Evolutionary conservation across 2,329 filamentous ascomycete genomes (phyloP), one percentile per base, ranked within the genome.

Genomic region (Aspergillus phoenicis): DNA sequence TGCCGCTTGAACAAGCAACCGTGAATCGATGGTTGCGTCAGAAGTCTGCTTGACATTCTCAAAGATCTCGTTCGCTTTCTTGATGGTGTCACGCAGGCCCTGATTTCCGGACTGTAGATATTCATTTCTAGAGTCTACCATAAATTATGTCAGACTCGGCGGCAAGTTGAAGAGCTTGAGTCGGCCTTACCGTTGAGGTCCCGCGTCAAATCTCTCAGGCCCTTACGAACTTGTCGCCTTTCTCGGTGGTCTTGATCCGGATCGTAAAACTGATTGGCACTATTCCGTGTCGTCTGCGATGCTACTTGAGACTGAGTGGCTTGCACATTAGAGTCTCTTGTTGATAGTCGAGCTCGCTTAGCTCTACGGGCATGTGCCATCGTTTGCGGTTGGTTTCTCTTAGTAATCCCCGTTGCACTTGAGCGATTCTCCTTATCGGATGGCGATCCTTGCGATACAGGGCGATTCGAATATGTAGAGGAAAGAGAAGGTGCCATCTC

Each of bases 21-120:
- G 87, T 0, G 94, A 93, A 73, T 99, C 95, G 62, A 96, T 89
- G 0, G 90, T 91, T 0, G 95, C 95, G 74, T 98, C 95, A 2
- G 89, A 87, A 0, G 95, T 97, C 79, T 97, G 93, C 70, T 90
- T 91, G 62, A 96, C 89, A 66, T 87, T 82, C 59, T 82, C 81
- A 63, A 89, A 88, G 13, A 89, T 78, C 38, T 82, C 75, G 67
- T 95, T 88, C 15, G 90, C 88, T 64, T 84, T 83, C 24, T 84
- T 75, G 24, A 98, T 80, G 1, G 87, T 87, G 8, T 89, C 82
- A 60, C 85, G 80, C 15, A 97, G 80, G 1, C 87, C 87, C 24
- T 83, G 80, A 8, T 89, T 90, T 39, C 86, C 85, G 1, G 84
- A 82, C 66, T 87, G 83, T 24, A 96, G 77, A 62, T 87, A 90